Evolutionary conservation across 2,329 filamentous ascomycete species (phyloP).

Genomic region (Didymella arachidicola): DNA sequence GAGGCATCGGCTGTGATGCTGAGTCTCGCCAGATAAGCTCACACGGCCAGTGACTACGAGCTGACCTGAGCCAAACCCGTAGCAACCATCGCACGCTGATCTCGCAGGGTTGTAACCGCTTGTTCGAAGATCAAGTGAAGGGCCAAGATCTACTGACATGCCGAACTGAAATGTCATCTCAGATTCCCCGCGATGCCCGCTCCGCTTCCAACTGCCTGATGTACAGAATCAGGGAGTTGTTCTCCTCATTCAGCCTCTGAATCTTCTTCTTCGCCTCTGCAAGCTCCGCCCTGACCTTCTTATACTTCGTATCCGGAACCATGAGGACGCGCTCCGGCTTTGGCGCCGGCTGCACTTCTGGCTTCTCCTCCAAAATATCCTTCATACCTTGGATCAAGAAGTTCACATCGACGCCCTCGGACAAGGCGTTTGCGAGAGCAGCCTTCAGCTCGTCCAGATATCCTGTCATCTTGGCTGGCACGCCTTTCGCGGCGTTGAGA

Average conservation of each 20-base stretch:
- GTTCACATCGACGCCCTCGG: conserved; percentile 16
- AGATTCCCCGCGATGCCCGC: not conserved
- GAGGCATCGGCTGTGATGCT: not conserved
- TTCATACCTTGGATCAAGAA: conserved; percentile 20
- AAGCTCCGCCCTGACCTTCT: conserved; percentile 25
- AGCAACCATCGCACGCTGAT: not conserved
- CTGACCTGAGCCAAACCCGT: not conserved
- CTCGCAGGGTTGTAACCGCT: no score
- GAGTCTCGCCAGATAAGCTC: not conserved
- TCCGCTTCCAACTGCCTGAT: conserved; percentile 25
- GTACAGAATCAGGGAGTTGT: conserved; percentile 27
- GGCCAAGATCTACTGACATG: not conserved
- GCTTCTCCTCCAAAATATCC: conserved; percentile 21
- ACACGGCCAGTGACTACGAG: not conserved
- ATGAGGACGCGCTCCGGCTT: conserved; percentile 24
- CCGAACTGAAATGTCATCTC: not conserved
- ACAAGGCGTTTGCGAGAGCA: conserved; percentile 24
- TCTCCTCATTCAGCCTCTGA: conserved; percentile 32
- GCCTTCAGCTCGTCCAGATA: conserved; percentile 28
- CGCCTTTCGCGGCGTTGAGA: conserved; percentile 27
- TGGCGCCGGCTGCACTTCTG: conserved; percentile 8
- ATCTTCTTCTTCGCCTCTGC: conserved; percentile 23
- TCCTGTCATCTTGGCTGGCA: conserved; percentile 28
- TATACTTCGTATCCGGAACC: conserved; percentile 24
- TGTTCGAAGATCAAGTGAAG: not conserved